Evolutionary conservation across 805 yeast species (phyloP), one percentile per base, ranked within the genome.

Genomic region (Zygosaccharomyces lentus): DNA sequence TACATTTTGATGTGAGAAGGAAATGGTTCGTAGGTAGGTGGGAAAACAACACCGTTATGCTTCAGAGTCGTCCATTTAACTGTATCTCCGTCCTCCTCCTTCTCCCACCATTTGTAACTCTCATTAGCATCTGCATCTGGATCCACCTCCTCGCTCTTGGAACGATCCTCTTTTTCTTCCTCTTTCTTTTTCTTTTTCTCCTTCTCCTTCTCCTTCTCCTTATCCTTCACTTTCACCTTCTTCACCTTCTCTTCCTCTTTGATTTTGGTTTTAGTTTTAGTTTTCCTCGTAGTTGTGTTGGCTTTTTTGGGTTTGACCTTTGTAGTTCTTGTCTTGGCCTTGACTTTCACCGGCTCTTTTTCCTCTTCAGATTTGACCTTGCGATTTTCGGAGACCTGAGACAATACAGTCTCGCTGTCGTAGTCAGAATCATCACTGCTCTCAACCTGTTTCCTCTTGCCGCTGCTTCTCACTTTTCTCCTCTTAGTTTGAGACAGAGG

Each of bases 11-110:
- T 85, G 57, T 78, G 75, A 4, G 77, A 69, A 0, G 98, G 98
- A 36, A 91, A 68, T 2, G 93, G 89, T 60, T 84, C 90, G 64
- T 91, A 91, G 2, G 80, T 84, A 0, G 98, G 97, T 2, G 99
- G 97, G 58, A 91, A 91, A 26, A 90, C 68, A 9, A 91, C 96
- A 57, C 99, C 99, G 53, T 77, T 81, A 63, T 91, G 99, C 51
- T 79, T 87, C 43, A 91, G 69, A 1, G 89, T 77, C 19, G 80
- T 82, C 99, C 99, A 91, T 61, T 88, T 87, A 45, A 82, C 73
- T 34, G 82, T 78, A 26, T 84, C 91, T 58, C 86, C 85, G 26
- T 80, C 66, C 52, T 83, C 84, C 29, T 68, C 64, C 37, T 78
- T 79, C 35, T 78, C 80, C 61, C 87, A 91, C 93, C 96, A 88